Percentiles rank a stretch among this genome's conserved stretches.
Evolutionary conservation across 768 basidiomycete genomes (phyloP).

Genomic region (Leccinum imitatum): DNA sequence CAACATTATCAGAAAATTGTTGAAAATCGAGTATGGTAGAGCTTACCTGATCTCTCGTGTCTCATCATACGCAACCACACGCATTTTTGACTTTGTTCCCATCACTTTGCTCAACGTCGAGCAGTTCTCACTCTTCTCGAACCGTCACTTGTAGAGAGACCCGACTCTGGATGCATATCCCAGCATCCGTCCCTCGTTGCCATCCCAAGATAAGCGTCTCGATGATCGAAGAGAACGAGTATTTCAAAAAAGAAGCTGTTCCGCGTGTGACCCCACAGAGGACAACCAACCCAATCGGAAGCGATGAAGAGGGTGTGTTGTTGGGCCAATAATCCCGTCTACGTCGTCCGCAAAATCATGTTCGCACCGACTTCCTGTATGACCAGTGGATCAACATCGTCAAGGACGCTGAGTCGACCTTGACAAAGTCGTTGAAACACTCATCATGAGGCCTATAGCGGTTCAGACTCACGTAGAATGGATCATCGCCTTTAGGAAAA

Average conservation of each 20-base stretch:
- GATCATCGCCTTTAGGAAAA: background rate
- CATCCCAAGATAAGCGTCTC: background rate
- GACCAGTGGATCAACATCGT: background rate
- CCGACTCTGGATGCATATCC: background rate
- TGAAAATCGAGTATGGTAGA: background rate
- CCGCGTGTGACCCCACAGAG: background rate
- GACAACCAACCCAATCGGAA: background rate
- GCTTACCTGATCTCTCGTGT: background rate
- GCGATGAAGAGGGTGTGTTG: background rate
- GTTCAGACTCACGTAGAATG: background rate
- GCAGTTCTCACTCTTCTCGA: background rate
- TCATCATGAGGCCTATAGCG: background rate
- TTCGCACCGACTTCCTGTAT: background rate
- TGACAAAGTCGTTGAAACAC: background rate
- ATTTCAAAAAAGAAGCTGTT: too few relatives aligned
- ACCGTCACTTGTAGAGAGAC: background rate
- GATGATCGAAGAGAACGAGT: too few relatives aligned
- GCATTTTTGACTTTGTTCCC: background rate
- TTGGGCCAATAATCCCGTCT: background rate
- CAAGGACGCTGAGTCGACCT: background rate
- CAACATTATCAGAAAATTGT: background rate
- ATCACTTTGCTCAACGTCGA: background rate
- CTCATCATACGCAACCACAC: background rate
- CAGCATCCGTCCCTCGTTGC: background rate
- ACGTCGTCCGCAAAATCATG: background rate